phyloP scores from a whole-genome alignment of 805 yeast species.

The Hanseniaspora vineae region DNA sequence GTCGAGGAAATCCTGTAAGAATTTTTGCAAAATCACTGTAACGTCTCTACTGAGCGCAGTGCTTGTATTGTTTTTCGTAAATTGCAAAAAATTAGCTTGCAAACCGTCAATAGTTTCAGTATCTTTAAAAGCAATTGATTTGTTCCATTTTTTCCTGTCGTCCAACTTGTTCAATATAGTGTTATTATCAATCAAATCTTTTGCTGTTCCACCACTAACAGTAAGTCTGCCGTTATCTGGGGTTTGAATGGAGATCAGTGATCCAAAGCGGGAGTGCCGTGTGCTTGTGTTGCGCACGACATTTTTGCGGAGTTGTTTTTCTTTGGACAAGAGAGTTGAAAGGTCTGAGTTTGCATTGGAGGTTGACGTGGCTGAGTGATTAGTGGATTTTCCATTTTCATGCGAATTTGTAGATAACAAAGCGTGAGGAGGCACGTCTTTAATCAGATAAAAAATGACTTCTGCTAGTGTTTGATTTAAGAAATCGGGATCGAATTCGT shows the following conservation, averaged over 20 bases:
- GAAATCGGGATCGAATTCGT: constrained; percentile 47
- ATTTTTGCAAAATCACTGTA: constrained; percentile 24
- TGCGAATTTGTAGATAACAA: constrained; percentile 6
- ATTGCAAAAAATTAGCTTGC: constrained; percentile 16
- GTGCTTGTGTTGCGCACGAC: constrained; percentile 43
- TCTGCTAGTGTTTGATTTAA: constrained; percentile 59
- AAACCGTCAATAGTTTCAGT: constrained; percentile 22
- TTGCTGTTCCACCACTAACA: constrained; percentile 54
- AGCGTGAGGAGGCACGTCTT: constrained; percentile 34
- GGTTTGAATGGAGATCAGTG: constrained; percentile 60
- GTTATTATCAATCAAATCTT: constrained; percentile 37
- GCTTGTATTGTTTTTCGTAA: neutral
- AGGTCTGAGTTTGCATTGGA: constrained; percentile 12
- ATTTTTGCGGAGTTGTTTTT: constrained; percentile 37
- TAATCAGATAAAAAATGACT: constrained; percentile 47
- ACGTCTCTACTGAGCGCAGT: constrained; percentile 12
- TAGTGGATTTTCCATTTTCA: neutral
- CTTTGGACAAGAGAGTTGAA: constrained; percentile 43
- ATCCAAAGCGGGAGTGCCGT: constrained; percentile 87
- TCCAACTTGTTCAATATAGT: constrained; percentile 56
- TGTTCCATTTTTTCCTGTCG: constrained; percentile 51
- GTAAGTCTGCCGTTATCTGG: constrained; percentile 45
- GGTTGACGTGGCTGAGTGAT: no score
- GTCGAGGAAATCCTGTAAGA: constrained; percentile 50
- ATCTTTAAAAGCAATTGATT: constrained; percentile 20